These are phyloP conservation scores for Talaromyces sp. DNA, from an alignment of 2,329 filamentous ascomycete genomes.

Conservation along the genomic window DNA sequence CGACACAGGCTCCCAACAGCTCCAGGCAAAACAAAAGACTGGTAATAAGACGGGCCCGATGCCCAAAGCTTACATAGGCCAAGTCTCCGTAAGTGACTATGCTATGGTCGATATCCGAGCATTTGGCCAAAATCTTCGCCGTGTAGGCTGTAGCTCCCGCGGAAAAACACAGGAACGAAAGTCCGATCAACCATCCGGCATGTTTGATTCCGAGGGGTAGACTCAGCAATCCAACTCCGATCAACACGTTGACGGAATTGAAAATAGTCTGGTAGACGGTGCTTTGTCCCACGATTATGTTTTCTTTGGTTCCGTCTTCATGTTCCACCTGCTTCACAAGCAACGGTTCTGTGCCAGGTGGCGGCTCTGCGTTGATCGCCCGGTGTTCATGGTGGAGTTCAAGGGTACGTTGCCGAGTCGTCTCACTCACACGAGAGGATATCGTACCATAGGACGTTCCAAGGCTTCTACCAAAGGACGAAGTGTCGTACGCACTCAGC, in stretches of 20 bases:
- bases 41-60: slow-evolving; percentile 72
- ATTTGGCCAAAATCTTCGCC: slow-evolving; percentile 77
- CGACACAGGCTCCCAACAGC: slow-evolving; percentile 81
- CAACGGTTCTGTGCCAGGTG: slow-evolving; percentile 66
- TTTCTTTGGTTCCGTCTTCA: slow-evolving; percentile 73
- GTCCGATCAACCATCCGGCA: slow-evolving; percentile 80
- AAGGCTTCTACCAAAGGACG: slow-evolving; percentile 69
- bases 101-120: slow-evolving; percentile 77
- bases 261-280: slow-evolving; percentile 93
- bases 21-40: slow-evolving; percentile 86
- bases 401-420: slow-evolving; percentile 54
- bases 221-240: slow-evolving; percentile 84
- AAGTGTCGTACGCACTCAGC: slow-evolving; percentile 50
- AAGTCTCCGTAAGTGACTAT: slow-evolving; percentile 93
- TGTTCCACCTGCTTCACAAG: slow-evolving; percentile 87
- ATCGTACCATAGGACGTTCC: slow-evolving; percentile 59
- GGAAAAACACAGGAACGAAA: slow-evolving; percentile 68
- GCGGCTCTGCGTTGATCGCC: slow-evolving; percentile 40
- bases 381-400: slow-evolving; percentile 51
- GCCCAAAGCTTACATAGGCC: slow-evolving; percentile 85
- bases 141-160: slow-evolving; percentile 80
- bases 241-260: slow-evolving; percentile 91
- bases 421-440: slow-evolving; percentile 53
- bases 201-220: slow-evolving; percentile 84
- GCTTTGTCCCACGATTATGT: slow-evolving; percentile 86